Evolutionary conservation across 495 filamentous ascomycete species (phyloP).

Genomic region (Hyaloscypha variabilis): DNA sequence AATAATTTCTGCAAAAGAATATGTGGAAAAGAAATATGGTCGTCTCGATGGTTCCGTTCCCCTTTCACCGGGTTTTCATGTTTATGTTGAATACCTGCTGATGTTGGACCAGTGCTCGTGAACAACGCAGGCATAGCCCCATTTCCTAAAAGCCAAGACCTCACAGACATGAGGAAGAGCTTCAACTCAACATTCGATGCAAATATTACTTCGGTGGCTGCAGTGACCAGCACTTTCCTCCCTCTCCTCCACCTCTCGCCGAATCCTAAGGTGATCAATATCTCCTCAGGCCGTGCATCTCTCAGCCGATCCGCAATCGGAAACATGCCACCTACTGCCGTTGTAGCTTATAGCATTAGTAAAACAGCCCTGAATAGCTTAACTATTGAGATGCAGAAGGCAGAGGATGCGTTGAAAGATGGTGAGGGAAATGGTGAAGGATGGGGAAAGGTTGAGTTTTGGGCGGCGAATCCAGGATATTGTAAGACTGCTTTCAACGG

Average conservation of each 20-base stretch:
- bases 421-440: slow-evolving; percentile 31
- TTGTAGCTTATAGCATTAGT: slow-evolving; percentile 31
- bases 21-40: slow-evolving; percentile 49
- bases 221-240: slow-evolving; percentile 35
- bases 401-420: slow-evolving; percentile 32
- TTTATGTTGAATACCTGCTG: slow-evolving; percentile 6
- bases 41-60: slow-evolving; percentile 39
- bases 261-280: slow-evolving; percentile 33
- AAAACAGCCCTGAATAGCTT: slow-evolving; percentile 41
- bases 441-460: slow-evolving; percentile 34
- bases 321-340: slow-evolving; percentile 27
- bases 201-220: slow-evolving; percentile 35
- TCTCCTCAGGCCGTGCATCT: slow-evolving; percentile 31
- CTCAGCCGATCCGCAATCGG: slow-evolving; percentile 18
- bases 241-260: slow-evolving; percentile 31
- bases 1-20: slow-evolving; percentile 40
- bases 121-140: slow-evolving; percentile 39
- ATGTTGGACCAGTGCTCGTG: slow-evolving; percentile 34
- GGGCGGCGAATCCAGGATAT: slow-evolving; percentile 32
- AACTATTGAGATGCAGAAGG: slow-evolving; percentile 37
- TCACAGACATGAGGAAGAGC: slow-evolving; percentile 23
- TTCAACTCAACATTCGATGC: slow-evolving; percentile 33
- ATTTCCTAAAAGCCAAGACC: slow-evolving; percentile 14
- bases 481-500: slow-evolving; percentile 45
- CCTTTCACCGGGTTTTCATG: not conserved